Conservation (phyloP, 257 asterid species). For the Solanum appendiculatum region DNA sequence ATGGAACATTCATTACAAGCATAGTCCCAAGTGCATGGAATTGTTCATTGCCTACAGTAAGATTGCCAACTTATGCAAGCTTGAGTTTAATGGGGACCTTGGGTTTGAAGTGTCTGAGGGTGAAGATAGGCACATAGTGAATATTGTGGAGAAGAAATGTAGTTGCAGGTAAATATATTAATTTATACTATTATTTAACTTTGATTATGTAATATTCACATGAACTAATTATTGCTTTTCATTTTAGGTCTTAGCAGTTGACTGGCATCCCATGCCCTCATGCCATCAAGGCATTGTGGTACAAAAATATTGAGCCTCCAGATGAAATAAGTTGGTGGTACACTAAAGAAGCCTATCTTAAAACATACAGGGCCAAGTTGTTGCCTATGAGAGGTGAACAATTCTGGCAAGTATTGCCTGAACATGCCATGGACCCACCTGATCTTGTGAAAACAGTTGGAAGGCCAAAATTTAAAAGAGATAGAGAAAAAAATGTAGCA, state of each 20-base stretch:
- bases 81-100: not conserved
- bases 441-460: not conserved
- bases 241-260: not conserved
- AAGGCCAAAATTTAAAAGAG: not conserved
- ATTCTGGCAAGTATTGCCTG: not conserved
- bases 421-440: not conserved
- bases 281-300: not conserved
- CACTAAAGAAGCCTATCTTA: not conserved
- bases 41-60: no score
- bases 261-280: not conserved
- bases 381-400: not conserved
- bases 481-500: no score
- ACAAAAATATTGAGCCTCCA: not conserved
- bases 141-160: not conserved
- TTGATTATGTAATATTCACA: not conserved
- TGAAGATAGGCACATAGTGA: not conserved
- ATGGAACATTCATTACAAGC: no score
- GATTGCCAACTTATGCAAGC: no score
- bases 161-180: not conserved
- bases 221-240: no score
- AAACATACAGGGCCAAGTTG: not conserved
- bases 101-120: no score
- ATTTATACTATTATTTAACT: no score
- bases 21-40: no score
- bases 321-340: not conserved